phyloP scores from a whole-genome alignment of 169 alveolate species.

The Plasmodium blacklocki region DNA sequence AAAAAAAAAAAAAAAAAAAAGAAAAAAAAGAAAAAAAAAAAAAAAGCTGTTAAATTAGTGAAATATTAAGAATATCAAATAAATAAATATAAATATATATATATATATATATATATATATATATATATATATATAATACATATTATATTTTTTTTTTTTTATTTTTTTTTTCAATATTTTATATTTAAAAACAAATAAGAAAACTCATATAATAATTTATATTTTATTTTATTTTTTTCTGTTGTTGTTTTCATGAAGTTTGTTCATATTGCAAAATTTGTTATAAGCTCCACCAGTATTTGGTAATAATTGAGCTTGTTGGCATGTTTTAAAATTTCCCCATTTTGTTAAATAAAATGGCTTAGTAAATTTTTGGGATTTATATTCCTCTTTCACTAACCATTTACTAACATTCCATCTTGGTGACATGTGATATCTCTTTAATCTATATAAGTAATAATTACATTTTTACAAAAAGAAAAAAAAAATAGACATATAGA shows the following conservation, averaged over 20 bases:
- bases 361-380: conserved; percentile 64
- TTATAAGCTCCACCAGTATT: conserved; percentile 50
- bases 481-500: not conserved
- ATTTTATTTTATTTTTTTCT: conserved; percentile 23
- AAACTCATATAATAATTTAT: not conserved
- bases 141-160: not conserved
- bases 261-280: conserved; percentile 72
- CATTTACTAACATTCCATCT: conserved; percentile 77
- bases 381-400: conserved; percentile 73
- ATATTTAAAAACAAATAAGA: conserved; percentile 8
- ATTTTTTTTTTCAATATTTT: conserved; percentile 7
- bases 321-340: conserved; percentile 72
- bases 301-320: conserved; percentile 3
- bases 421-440: conserved; percentile 78
- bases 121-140: not conserved
- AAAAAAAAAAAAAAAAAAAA: conserved; percentile 7
- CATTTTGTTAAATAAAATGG: conserved; percentile 76
- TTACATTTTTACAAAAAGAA: conserved; percentile 20
- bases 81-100: not conserved
- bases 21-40: conserved; percentile 3
- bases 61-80: too few relatives aligned
- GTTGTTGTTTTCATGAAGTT: conserved; percentile 59
- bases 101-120: conserved; percentile 10
- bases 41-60: not conserved
- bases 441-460: conserved; percentile 63